Conservation (phyloP, 345 rosid genomes). For the Corchorus capsularis region DNA sequence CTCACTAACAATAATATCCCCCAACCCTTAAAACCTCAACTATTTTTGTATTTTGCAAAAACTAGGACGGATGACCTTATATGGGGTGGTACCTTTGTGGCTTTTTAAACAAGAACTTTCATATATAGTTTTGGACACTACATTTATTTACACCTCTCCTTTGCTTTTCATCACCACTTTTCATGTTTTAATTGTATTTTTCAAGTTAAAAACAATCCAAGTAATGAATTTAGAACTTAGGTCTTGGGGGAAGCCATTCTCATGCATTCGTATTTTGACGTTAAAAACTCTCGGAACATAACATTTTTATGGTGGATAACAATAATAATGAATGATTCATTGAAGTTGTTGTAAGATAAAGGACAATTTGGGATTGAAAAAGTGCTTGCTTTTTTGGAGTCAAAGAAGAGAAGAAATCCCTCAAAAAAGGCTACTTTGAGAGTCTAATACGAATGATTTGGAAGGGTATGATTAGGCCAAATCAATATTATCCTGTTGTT, state of each 20-base stretch:
- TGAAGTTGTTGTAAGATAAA: background rate
- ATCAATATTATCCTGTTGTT: no score
- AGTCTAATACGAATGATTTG: background rate
- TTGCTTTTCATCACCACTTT: background rate
- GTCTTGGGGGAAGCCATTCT: background rate
- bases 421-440: background rate
- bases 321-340: background rate
- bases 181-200: background rate
- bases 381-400: background rate
- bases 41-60: background rate
- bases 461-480: no score
- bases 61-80: background rate
- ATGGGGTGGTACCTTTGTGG: background rate
- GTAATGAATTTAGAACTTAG: background rate
- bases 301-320: background rate
- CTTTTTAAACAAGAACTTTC: background rate
- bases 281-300: background rate
- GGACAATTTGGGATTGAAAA: background rate
- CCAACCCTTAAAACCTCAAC: background rate
- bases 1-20: background rate
- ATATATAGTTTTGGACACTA: background rate
- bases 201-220: background rate
- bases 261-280: background rate
- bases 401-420: background rate
- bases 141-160: background rate